These are phyloP conservation scores for Chloris gayana DNA, from an alignment of 176 grass and related monocot genomes.

Conservation along the genomic window DNA sequence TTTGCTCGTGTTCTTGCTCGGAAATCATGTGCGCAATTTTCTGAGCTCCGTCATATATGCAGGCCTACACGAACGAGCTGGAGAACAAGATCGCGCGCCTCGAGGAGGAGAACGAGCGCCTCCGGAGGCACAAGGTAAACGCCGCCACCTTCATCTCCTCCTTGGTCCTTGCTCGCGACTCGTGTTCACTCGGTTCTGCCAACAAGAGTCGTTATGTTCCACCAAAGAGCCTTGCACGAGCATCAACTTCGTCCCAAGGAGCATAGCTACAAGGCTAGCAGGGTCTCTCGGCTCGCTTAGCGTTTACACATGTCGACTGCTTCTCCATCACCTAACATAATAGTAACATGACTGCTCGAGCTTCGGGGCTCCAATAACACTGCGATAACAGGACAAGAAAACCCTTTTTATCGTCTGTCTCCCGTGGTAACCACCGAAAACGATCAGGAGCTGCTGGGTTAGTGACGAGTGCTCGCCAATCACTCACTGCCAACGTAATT, in stretches of 20 bases:
- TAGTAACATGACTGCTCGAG: neutral
- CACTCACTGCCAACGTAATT: slow-evolving; percentile 8
- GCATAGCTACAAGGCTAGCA: too few relatives aligned
- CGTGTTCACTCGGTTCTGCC: neutral
- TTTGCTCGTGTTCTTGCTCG: too few relatives aligned
- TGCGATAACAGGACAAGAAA: slow-evolving; percentile 9
- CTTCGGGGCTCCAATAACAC: neutral
- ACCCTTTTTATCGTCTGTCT: neutral
- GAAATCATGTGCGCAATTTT: neutral
- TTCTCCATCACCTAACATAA: neutral
- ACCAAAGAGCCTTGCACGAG: neutral
- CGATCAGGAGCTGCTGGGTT: neutral
- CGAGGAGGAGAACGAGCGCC: slow-evolving; percentile 75
- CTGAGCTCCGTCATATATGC: slow-evolving; percentile 6
- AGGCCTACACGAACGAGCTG: slow-evolving; percentile 91
- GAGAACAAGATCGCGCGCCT: slow-evolving; percentile 79
- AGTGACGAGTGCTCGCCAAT: slow-evolving; percentile 9
- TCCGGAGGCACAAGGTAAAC: slow-evolving; percentile 68
- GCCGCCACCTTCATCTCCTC: too few relatives aligned
- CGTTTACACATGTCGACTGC: neutral
- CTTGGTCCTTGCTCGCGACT: too few relatives aligned
- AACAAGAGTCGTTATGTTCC: neutral
- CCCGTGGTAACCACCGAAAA: neutral
- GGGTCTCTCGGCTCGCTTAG: too few relatives aligned
- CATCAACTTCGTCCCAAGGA: neutral